Evolutionary conservation across 2,329 filamentous ascomycete species (phyloP).

Genomic region (Akanthomyces dipterigenus): DNA sequence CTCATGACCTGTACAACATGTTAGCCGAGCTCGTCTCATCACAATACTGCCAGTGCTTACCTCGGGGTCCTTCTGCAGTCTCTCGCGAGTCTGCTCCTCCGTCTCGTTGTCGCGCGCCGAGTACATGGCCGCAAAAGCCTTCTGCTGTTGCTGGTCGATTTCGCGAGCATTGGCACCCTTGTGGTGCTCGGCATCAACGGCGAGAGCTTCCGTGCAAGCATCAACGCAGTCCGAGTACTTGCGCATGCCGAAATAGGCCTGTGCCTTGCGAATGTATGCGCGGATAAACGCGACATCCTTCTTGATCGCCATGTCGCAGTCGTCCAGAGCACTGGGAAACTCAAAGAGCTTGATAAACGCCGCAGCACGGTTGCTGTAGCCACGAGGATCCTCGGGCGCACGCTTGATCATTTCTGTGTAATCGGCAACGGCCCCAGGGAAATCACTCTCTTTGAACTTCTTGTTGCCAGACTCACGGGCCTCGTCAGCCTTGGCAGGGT

Average conservation of each 20-base stretch:
- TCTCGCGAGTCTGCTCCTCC: slow-evolving; percentile 89
- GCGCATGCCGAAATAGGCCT: slow-evolving; percentile 94
- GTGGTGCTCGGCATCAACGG: slow-evolving; percentile 64
- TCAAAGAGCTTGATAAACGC: slow-evolving; percentile 95
- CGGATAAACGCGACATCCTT: slow-evolving; percentile 88
- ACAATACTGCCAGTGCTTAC: slow-evolving; percentile 43
- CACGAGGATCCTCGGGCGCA: slow-evolving; percentile 82
- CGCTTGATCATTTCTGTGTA: slow-evolving; percentile 98
- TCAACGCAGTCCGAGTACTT: slow-evolving; percentile 96
- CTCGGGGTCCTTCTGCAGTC: slow-evolving; percentile 85
- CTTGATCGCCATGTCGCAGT: slow-evolving; percentile 88
- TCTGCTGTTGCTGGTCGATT: slow-evolving; percentile 90
- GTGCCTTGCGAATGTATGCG: slow-evolving; percentile 92
- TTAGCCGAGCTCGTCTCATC: slow-evolving; percentile 20
- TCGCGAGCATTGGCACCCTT: slow-evolving; percentile 76
- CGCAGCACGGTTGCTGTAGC: slow-evolving; percentile 94
- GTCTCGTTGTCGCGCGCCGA: slow-evolving; percentile 86
- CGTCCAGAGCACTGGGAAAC: slow-evolving; percentile 86
- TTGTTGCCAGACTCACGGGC: slow-evolving; percentile 90
- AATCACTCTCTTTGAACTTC: slow-evolving; percentile 96
- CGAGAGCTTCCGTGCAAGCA: slow-evolving; percentile 72
- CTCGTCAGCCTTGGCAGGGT: slow-evolving; percentile 88
- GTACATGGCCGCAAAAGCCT: slow-evolving; percentile 87
- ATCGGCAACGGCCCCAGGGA: slow-evolving; percentile 87
- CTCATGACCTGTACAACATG: slow-evolving; percentile 58